Evolutionary conservation across 2,329 filamentous ascomycete species (phyloP).

Genomic region (Diplodia mutila): DNA sequence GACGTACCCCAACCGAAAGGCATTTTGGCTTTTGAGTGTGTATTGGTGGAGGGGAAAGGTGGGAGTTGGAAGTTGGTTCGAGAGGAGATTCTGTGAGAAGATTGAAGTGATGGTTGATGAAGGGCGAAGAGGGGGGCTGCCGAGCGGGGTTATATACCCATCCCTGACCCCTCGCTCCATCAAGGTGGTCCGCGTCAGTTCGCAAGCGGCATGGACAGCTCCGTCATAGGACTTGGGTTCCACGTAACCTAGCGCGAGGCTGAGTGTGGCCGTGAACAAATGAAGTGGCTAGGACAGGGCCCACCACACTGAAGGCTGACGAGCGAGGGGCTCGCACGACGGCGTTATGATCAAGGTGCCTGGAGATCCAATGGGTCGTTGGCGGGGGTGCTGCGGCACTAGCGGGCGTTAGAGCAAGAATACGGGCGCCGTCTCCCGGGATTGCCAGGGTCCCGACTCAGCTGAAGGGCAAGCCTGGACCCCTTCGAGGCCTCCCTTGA

Average conservation of each 20-base stretch:
- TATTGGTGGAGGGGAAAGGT: too few species aligned
- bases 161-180: background rate
- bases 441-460: constrained; percentile 20
- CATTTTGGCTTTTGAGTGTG: constrained; percentile 40
- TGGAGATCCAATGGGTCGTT: constrained; percentile 19
- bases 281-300: constrained; percentile 7
- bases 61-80: background rate
- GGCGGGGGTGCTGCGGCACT: constrained; percentile 16
- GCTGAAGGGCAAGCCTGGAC: constrained; percentile 8
- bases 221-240: constrained; percentile 1
- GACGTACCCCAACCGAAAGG: constrained; percentile 50
- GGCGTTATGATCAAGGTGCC: constrained; percentile 20
- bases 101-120: constrained; percentile 19
- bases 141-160: constrained; percentile 22
- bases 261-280: background rate
- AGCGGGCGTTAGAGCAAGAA: constrained; percentile 17
- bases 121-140: background rate
- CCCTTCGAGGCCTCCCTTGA: constrained; percentile 1
- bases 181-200: background rate
- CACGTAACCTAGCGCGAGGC: constrained; percentile 24
- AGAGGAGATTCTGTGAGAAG: background rate
- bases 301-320: constrained; percentile 1
- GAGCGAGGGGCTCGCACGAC: constrained; percentile 8
- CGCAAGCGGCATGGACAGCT: background rate
- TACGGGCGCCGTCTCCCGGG: constrained; percentile 15